Base-by-base conservation (phyloP, 1,284 basidiomycete genomes). In the Puccinia novopanici region DNA sequence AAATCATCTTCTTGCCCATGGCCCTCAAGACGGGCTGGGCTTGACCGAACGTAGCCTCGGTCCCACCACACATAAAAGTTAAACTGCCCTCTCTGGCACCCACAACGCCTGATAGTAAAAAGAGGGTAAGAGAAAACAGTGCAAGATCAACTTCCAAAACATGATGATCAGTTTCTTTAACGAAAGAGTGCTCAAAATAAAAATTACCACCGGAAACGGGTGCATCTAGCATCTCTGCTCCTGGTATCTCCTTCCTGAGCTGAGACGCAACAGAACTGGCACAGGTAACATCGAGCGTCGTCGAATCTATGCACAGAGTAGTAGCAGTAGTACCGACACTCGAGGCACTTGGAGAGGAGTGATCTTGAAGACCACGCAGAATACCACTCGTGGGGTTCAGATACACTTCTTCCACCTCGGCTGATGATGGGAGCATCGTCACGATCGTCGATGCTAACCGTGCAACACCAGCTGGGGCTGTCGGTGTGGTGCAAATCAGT, bases 41-140 rank as follows among this genome's bases (percentile, higher is more conserved):
- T 34, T 87, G 86, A n/a, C 87, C 84, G 84, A 91, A 94, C 19
- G 89, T 88, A 5, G 86, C 84, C 50, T 89, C 86, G 0, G 89
- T 88, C 6, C 93, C 92, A n/a, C 94, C 94, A 37, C 94, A 92
- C 80, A 96, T 91, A 88, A 96, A 96, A 24, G 92, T 91, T n/a
- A 96, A 88, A 0, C 92, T 93, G 45, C 89, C 92, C 8, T 91
- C 91, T 84, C 91, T 91, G 12, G 94, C 94, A 30, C 94, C 94
- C 22, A 91, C 87, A 9, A 94, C 92, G 61, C 92, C 91, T 92
- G 82, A 12, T 24, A 54, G 72, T 22, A 48, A 30, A 34, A 24
- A 55, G 19, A 27, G 40, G 40, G 57, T 27, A 19, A 48, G n/a
- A n/a, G n/a, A n/a, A n/a, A n/a, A n/a, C n/a, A n/a, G n/a, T n/a